Conservation (phyloP, 139 green algal genomes). For the Astrephomene gubernaculifera region DNA sequence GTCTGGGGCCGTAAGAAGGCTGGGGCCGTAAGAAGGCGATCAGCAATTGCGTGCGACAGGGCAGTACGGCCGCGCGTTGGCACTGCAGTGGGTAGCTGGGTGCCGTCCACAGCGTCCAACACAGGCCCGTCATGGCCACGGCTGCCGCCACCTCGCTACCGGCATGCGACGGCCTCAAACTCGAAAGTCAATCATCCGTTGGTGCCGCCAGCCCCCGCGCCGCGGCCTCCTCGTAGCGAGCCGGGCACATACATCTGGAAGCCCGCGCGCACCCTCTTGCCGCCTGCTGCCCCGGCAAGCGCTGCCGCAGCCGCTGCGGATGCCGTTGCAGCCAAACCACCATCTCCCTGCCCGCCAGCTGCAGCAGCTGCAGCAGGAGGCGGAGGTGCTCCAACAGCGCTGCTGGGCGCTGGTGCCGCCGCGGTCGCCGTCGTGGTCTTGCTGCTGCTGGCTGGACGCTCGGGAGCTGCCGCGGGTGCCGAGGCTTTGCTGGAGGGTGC, state of each 20-base stretch:
- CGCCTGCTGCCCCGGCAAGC: not conserved
- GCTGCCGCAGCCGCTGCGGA: slow-evolving; percentile 5
- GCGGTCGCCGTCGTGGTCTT: not conserved
- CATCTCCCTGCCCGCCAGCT: not conserved
- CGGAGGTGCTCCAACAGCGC: not conserved
- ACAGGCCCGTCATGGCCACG: too few relatives aligned
- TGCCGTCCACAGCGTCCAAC: not conserved
- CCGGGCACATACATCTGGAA: slow-evolving; percentile 46
- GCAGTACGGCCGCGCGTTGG: too few relatives aligned
- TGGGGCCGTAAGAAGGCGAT: too few relatives aligned
- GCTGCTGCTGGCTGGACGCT: not conserved
- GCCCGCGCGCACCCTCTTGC: slow-evolving; percentile 31
- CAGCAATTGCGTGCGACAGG: too few relatives aligned
- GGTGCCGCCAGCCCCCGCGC: not conserved
- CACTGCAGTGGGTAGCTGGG: too few relatives aligned
- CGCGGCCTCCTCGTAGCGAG: not conserved
- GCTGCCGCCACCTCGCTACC: too few relatives aligned
- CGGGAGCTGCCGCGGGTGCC: not conserved
- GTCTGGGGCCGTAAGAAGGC: too few relatives aligned
- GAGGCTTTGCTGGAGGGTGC: not conserved
- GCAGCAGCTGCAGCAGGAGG: not conserved
- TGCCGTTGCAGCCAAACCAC: not conserved
- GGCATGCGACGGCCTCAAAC: too few relatives aligned
- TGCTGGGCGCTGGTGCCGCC: not conserved
- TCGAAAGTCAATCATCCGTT: slow-evolving; percentile 30